Evolutionary conservation across 495 filamentous ascomycete genomes (phyloP).

Genomic region (Annulohypoxylon stygium): DNA sequence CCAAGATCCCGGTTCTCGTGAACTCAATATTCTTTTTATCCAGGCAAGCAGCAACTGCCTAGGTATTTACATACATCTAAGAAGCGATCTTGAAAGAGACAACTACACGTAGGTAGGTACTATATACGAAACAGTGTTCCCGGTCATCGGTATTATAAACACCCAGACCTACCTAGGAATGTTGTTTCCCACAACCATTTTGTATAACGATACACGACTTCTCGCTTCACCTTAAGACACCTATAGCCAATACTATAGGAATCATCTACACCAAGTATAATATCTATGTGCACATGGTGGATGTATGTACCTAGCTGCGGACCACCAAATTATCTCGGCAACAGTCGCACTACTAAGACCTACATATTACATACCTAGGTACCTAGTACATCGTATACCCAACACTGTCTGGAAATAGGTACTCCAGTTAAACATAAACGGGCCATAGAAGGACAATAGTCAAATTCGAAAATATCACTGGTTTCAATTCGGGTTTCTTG

Average conservation of each 20-base stretch:
- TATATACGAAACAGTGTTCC: not conserved
- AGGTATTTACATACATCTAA: no score
- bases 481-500: not conserved
- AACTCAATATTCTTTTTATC: not conserved
- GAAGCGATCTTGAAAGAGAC: not conserved
- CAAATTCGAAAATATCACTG: not conserved
- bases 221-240: conserved; percentile 9
- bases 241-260: not conserved
- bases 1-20: no score
- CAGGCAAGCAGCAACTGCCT: not conserved
- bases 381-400: not conserved
- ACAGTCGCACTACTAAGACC: not conserved
- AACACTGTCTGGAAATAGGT: not conserved
- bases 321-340: not conserved
- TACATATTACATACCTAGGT: not conserved
- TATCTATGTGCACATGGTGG: not conserved
- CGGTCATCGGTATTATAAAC: not conserved
- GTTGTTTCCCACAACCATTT: not conserved
- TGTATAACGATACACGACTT: not conserved
- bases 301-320: not conserved
- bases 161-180: not conserved
- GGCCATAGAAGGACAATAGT: not conserved
- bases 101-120: not conserved
- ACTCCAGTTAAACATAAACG: not conserved
- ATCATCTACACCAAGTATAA: no score